Evolutionary conservation across 2,329 filamentous ascomycete species (phyloP).

Genomic region (Scedosporium minutisporum): DNA sequence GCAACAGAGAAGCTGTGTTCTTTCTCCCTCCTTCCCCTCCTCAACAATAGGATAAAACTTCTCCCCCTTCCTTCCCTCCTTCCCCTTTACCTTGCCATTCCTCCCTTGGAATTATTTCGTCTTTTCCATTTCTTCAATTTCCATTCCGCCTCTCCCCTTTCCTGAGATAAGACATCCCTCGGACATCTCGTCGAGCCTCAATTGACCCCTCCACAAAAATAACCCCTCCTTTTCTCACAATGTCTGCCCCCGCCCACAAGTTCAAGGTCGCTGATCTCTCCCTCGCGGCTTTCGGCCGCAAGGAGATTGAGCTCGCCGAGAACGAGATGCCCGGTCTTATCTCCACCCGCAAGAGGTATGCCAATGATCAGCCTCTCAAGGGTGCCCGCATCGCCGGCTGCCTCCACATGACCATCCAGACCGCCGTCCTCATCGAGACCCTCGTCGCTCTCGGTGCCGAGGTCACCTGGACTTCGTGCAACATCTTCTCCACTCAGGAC

Average conservation of each 20-base stretch:
- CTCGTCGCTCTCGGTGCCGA: constrained; percentile 89
- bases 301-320: constrained; percentile 97
- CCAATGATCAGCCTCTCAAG: constrained; percentile 81
- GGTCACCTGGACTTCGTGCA: constrained; percentile 98
- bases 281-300: constrained; percentile 95
- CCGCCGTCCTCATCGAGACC: constrained; percentile 97
- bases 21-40: constrained; percentile 9
- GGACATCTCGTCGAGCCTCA: constrained; percentile 10
- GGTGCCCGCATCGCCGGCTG: constrained; percentile 95
- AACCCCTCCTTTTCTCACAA: constrained; percentile 25
- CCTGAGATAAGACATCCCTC: constrained; percentile 9
- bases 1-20: constrained; percentile 4
- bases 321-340: constrained; percentile 97
- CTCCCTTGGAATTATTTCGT: not conserved
- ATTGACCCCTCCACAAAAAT: constrained; percentile 7
- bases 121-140: not conserved
- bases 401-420: constrained; percentile 99
- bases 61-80: not conserved
- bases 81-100: too few species aligned
- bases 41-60: not conserved
- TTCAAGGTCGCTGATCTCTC: constrained; percentile 99
- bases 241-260: constrained; percentile 76
- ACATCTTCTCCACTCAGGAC: constrained; percentile 99
- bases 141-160: constrained; percentile 6
- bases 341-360: constrained; percentile 88